phyloP scores from a whole-genome alignment of 352 stramenopile genomes.

The Phytophthora hibernalis region DNA sequence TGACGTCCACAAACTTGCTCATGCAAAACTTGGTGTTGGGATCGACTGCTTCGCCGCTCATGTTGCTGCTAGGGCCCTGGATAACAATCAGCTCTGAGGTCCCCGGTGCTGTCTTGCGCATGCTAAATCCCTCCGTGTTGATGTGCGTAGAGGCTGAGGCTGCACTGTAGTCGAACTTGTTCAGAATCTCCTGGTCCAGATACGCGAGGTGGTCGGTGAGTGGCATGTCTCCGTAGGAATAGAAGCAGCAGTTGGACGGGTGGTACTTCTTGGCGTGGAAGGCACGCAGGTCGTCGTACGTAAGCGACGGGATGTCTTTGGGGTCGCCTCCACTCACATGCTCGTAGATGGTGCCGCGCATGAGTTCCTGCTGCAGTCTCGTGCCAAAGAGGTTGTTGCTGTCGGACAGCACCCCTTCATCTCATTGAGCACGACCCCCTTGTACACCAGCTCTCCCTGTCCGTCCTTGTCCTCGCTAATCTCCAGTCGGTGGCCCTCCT shows the following conservation, averaged over 20 bases:
- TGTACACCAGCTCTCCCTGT: constrained; percentile 65
- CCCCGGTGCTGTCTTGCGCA: constrained; percentile 37
- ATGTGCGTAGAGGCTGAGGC: constrained; percentile 63
- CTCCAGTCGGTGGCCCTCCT: constrained; percentile 83
- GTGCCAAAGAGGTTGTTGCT: constrained; percentile 94
- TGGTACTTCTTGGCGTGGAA: constrained; percentile 91
- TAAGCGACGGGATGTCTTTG: constrained; percentile 71
- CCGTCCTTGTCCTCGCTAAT: constrained; percentile 46
- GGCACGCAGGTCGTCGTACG: constrained; percentile 74
- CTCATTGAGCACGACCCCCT: constrained; percentile 99
- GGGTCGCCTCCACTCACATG: constrained; percentile 86
- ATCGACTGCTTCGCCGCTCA: constrained; percentile 56
- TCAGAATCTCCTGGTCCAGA: constrained; percentile 73
- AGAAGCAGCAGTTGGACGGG: constrained; percentile 90
- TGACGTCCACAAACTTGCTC: constrained; percentile 73
- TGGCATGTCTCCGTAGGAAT: constrained; percentile 89
- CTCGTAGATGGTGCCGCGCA: constrained; percentile 89
- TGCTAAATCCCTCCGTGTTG: constrained; percentile 49
- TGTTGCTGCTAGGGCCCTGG: constrained; percentile 68
- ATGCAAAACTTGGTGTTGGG: constrained; percentile 85
- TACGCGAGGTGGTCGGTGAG: constrained; percentile 80
- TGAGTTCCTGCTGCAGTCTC: constrained; percentile 91
- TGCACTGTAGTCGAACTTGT: constrained; percentile 65
- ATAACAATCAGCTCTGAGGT: constrained; percentile 46
- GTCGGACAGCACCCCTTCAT: constrained; percentile 99